These are phyloP conservation scores for Cornus suecica DNA, from an alignment of 148 eudicot genomes.

Conservation along the genomic window DNA sequence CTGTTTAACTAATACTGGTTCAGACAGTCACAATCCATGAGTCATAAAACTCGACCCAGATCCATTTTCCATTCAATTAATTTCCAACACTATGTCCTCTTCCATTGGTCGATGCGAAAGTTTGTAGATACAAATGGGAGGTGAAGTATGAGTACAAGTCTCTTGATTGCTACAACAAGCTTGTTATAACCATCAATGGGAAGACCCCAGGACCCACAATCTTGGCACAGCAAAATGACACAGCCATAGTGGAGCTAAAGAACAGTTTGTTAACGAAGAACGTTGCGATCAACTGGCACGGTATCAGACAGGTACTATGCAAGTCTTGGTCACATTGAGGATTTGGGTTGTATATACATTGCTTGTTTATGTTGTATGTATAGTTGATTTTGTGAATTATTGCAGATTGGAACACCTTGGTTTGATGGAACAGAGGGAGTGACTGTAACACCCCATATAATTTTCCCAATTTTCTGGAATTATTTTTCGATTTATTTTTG, in stretches of 20 bases:
- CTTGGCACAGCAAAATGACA: conserved; percentile 62
- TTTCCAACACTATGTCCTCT: neutral
- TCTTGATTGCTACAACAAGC: conserved; percentile 65
- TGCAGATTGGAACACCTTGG: conserved; percentile 80
- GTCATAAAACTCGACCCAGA: too few species aligned
- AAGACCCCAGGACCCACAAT: conserved; percentile 74
- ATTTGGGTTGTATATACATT: neutral
- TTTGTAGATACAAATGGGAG: conserved; percentile 51
- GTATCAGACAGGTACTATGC: conserved; percentile 61
- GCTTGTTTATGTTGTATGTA: neutral
- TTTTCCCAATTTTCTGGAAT: too few species aligned
- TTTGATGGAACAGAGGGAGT: conserved; percentile 80
- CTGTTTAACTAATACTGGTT: too few species aligned
- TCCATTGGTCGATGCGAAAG: conserved; percentile 36
- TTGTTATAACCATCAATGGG: conserved; percentile 62
- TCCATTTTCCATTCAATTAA: too few species aligned
- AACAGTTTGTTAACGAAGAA: conserved; percentile 70
- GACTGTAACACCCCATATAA: too few species aligned
- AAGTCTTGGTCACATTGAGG: neutral
- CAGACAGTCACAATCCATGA: too few species aligned
- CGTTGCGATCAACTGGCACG: conserved; percentile 90
- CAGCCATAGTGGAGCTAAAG: conserved; percentile 62
- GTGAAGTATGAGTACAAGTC: conserved; percentile 73
- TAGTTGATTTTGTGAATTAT: neutral
- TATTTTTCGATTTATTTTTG: too few species aligned